These are phyloP conservation scores for Collybiopsis confluens DNA, from an alignment of 768 basidiomycete species.

Conservation along the genomic window DNA sequence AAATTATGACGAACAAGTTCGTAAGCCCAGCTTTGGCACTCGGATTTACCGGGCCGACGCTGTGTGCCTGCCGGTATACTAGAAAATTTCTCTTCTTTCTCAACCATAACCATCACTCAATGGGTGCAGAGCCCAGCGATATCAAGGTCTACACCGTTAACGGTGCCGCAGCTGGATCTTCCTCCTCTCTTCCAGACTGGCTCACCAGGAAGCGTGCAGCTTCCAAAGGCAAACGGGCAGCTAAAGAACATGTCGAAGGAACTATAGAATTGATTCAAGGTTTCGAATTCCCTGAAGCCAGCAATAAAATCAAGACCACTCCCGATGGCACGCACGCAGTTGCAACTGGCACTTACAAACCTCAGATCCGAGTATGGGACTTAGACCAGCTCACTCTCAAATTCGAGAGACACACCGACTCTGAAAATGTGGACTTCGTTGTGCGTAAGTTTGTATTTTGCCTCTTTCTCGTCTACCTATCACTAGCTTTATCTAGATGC, in stretches of 20 bases:
- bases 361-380: constrained; percentile 95
- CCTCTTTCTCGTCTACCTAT: neutral
- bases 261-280: constrained; percentile 91
- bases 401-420: constrained; percentile 93
- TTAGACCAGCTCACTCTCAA: constrained; percentile 88
- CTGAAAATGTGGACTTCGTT: constrained; percentile 97
- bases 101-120: constrained; percentile 1
- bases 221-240: constrained; percentile 60
- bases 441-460: constrained; percentile 58
- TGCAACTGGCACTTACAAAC: constrained; percentile 97
- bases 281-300: constrained; percentile 96
- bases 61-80: no score
- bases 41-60: neutral
- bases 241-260: constrained; percentile 74
- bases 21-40: neutral
- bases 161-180: constrained; percentile 81
- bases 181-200: constrained; percentile 94
- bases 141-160: constrained; percentile 96
- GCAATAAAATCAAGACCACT: constrained; percentile 86
- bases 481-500: constrained; percentile 47
- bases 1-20: no score
- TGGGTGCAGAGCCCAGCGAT: constrained; percentile 32
- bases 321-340: constrained; percentile 89
- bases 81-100: neutral
- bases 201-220: constrained; percentile 66